Evolutionary conservation across 2,329 filamentous ascomycete genomes (phyloP), one percentile per base, ranked within the genome.

Genomic region (Rasamsonia emersonii): DNA sequence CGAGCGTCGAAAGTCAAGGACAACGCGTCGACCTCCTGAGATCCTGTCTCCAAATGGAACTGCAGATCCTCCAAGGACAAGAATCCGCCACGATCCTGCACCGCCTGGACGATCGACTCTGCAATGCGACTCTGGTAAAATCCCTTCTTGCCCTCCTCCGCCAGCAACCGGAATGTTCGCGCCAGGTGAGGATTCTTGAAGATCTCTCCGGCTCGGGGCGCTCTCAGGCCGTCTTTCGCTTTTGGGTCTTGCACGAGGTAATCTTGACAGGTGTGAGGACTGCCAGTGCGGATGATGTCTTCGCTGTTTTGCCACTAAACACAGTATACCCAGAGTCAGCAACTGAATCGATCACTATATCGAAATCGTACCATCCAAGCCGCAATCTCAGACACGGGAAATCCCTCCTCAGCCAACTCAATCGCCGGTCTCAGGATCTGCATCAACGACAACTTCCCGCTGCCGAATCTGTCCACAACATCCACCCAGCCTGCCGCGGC

Each of bases 401-500:
- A 95, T 0, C 91, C 91, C 36, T 84, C 74, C 55, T 96, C 89
- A 3, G 78, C 89, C 20, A 96, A 64, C 50, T 80, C 75, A 40
- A 93, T 86, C 0, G 86, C 91, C 0, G 91, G 89, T 4, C 66
- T 71, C 7, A 98, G 65, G 35, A 96, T 78, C 48, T 91, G 76
- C 43, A 75, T 73, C 62, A 96, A 46, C 5, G 67, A 75, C 10
- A 96, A 48, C 53, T 81, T 91, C 2, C 86, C 85, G 55, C 86
- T 95, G 9, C 91, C 91, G 51, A 95, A 94, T 32, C 75, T 77
- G 58, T 86, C 80, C 1, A 95, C 71, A 0, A 82, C 79, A 57
- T 98, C 91, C 11, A 84, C 79, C 91, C 91, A 98, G 1, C 89
- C 91, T 0, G 86, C 89, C 1, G 91, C 77, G 1, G 91, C 88